Base-by-base conservation (phyloP, 2,329 filamentous ascomycete species). In the Fusarium torulosum region DNA sequence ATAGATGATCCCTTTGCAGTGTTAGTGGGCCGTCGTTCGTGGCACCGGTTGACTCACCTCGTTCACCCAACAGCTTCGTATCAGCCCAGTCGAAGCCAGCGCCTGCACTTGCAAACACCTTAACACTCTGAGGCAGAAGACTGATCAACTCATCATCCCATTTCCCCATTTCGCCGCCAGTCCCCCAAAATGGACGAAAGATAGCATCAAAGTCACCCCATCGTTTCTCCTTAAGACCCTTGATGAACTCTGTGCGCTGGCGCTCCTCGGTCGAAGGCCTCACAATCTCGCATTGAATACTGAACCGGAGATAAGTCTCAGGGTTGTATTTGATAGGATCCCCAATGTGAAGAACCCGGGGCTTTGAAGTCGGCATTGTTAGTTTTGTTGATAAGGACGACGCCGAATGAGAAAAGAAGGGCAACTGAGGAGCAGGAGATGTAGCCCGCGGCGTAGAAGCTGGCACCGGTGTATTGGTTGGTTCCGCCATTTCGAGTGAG, bases 301-400 rank as follows among this genome's bases (percentile, higher is more conserved):
- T 74, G 70, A 86, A 82, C 63, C 77, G 75, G 31, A 75, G 75
- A 69, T 84, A 85, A 0, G 82, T 83, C 2, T 78, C 75, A 0
- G 77, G 80, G 66, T 86, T 85, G 75, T 84, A 85, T 65, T 79
- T 80, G 59, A 85, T 76, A 10, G 82, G 79, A 74, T 94, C 92
- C 66, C 92, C 93, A 77, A 93, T 89, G 80, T 90, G 90, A 69
- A 96, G 86, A 61, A 96, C 89, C 66, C 89, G 85, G 43, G 78
- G 82, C 62, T 77, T 83, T 17, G 70, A 66, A 4, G 70, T 41
- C 0, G 73, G 55, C 47, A 72, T 61, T 38, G 74, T 53, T 45
- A 75, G 46, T 53, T 71, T 63, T 59, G 67, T 54, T 51, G 74
- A 68, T 23, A 74, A 70, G 58, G 77, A 59, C 60, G 73, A 69